Evolutionary conservation across 1,284 basidiomycete genomes (phyloP), one percentile per base, ranked within the genome.

Genomic region (Ceratobasidium sp.): DNA sequence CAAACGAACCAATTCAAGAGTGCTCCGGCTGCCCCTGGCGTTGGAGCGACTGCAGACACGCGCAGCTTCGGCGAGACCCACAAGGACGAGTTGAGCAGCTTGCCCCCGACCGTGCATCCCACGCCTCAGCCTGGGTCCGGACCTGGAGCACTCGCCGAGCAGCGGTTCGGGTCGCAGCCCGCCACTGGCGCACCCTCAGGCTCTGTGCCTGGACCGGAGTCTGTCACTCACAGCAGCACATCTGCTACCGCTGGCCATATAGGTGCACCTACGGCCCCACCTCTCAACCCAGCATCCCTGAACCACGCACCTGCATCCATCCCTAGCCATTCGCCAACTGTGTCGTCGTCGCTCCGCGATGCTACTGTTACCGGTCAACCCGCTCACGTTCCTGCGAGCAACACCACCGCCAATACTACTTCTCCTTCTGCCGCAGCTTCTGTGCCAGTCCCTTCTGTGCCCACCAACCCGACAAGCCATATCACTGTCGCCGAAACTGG

Each of bases 11-110:
- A 72, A 31, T 68, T 59, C 69, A 31, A 58, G 84, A 59, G n/a
- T 31, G 34, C 84, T 92, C 19, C 82, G 83, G 29, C 85, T 8
- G 76, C 78, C 14, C 77, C 82, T 22, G 78, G 82, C 31, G 83
- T 90, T 89, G 2, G 74, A 24, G 54, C 34, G 8, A 73, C 66
- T 7, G 66, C 59, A 14, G 90, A 94, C 78, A 92, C 90, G 0
- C 87, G 87, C 71, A 92, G 90, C 80, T 94, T 94, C 79, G 92
- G 92, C 9, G 90, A 90, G 81, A 93, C 89, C 51, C 92, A 94
- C 79, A 90, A 90, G 1, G 85, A 83, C 53, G 92, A 94, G 81
- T 84, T 94, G 27, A 86, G 85, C 16, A 85, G 83, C 77, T 89
- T 69, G 13, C 75, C 75, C 29, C 72, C 72, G 37, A 74, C 72